These are phyloP conservation scores for Mediolabrus comicus DNA, from an alignment of 108 stramenopile genomes.

Conservation along the genomic window DNA sequence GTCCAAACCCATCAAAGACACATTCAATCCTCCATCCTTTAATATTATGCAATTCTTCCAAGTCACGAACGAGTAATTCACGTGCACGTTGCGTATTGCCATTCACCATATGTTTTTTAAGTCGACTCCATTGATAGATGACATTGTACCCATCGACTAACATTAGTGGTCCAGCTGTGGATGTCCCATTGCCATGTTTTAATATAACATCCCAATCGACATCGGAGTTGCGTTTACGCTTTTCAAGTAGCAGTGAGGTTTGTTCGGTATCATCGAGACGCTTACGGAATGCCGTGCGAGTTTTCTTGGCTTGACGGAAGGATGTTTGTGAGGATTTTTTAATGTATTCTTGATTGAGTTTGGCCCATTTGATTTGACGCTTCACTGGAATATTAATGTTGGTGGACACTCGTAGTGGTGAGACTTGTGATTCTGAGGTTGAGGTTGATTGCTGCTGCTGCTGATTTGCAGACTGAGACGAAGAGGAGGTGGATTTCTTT, in stretches of 20 bases:
- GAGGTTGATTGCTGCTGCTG: conserved; percentile 2
- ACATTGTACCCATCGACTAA: conserved; percentile 89
- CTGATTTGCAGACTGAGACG: conserved; percentile 3
- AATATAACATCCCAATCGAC: conserved; percentile 85
- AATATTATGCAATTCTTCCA: conserved; percentile 66
- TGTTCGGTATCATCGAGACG: conserved; percentile 66
- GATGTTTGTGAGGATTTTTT: conserved; percentile 35
- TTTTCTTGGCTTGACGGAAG: conserved; percentile 58
- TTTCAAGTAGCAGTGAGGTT: conserved; percentile 53
- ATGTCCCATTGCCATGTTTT: conserved; percentile 50
- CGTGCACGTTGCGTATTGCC: conserved; percentile 60
- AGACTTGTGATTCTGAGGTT: background rate
- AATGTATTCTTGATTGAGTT: conserved; percentile 57
- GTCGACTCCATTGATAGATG: conserved; percentile 78
- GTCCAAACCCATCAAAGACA: conserved; percentile 82
- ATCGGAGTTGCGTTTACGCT: conserved; percentile 57
- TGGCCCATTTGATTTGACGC: conserved; percentile 68
- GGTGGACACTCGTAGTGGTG: conserved; percentile 62
- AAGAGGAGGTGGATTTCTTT: conserved; percentile 37
- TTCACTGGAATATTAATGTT: conserved; percentile 76
- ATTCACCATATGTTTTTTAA: conserved; percentile 82
- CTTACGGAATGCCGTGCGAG: conserved; percentile 67
- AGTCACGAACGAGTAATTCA: conserved; percentile 69
- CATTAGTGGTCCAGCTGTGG: conserved; percentile 61
- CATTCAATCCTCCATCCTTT: conserved; percentile 86